Conservation (phyloP, 768 basidiomycete genomes). For the Nidula microcarpa region DNA sequence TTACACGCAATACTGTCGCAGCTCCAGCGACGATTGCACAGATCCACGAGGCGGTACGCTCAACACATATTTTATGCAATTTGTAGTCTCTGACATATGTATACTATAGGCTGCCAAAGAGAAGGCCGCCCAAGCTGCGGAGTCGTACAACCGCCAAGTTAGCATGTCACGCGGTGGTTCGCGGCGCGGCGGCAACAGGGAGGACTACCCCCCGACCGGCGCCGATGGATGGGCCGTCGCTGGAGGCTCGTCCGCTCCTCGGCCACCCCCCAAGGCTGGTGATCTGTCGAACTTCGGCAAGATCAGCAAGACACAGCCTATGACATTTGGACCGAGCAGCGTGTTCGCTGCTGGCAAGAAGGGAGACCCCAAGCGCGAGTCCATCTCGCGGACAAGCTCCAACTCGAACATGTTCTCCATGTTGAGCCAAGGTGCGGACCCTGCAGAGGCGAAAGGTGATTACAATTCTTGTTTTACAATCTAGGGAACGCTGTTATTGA, state of each 20-base stretch:
- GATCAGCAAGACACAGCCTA: slow-evolving; percentile 61
- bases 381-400: slow-evolving; percentile 78
- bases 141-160: slow-evolving; percentile 48
- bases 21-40: slow-evolving; percentile 88
- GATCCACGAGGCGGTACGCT: slow-evolving; percentile 76
- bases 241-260: slow-evolving; percentile 40
- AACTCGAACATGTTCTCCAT: slow-evolving; percentile 86
- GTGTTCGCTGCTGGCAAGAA: slow-evolving; percentile 74
- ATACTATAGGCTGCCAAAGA: slow-evolving; percentile 72
- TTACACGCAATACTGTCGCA: slow-evolving; percentile 62
- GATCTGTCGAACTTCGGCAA: slow-evolving; percentile 88
- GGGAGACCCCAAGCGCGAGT: slow-evolving; percentile 53
- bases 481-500: neutral
- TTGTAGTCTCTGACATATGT: slow-evolving; percentile 1
- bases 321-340: slow-evolving; percentile 81
- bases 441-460: slow-evolving; percentile 55
- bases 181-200: slow-evolving; percentile 73
- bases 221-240: slow-evolving; percentile 90
- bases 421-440: slow-evolving; percentile 66
- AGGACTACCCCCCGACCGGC: slow-evolving; percentile 48
- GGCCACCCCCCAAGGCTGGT: slow-evolving; percentile 73
- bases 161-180: slow-evolving; percentile 92
- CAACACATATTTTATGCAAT: slow-evolving; percentile 8
- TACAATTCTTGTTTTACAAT: neutral
- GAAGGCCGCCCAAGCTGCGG: slow-evolving; percentile 63